Base-by-base conservation (phyloP, 225 moss, liverwort and hornwort species). In the Pseudisothecium myosuroides region DNA sequence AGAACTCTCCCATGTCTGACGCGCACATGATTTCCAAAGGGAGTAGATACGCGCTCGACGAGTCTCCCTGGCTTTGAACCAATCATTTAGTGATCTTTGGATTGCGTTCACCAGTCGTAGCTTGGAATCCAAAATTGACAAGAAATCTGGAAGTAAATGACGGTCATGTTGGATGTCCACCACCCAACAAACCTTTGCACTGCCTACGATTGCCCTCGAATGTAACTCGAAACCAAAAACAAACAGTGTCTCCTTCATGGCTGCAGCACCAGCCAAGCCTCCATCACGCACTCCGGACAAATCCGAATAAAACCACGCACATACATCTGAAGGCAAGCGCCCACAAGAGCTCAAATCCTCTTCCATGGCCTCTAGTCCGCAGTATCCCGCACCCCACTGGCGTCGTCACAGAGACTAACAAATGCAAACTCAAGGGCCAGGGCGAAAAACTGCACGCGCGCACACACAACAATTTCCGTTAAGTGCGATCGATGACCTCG, bases 231-330 rank as follows among this genome's bases (percentile, higher is more conserved):
- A 55, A n/a, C 78, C 26, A 14, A 0, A 2, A 0, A 0, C 1
- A 0, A 0, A 2, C 19, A 20, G 6, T 2, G 4, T 0, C 0
- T 1, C 0, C 21, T 13, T 22, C 34, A 34, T 1, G 21, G 0
- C 0, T 2, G 5, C 13, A 76, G 8, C 50, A 50, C 0, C 7
- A 76, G 14, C 1, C 52, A 2, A 23, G 2, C 6, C 77, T 37
- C 24, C 55, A 24, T 9, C 2, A 52, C 34, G 50, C 76, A 50
- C 20, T 75, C 1, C 0, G 49, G 7, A 19, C 7, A 47, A 6
- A 0, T 7, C 1, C 47, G 7, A 29, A 11, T 17, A 1, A 6
- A 45, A 0, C 3, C 1, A 10, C 28, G 1, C 1, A 52, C 15
- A 52, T 52, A 52, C 14, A 52, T 52, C 52, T 52, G 15, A 15